phyloP scores from a whole-genome alignment of 352 stramenopile genomes.

The Aphanomyces stellatus region DNA sequence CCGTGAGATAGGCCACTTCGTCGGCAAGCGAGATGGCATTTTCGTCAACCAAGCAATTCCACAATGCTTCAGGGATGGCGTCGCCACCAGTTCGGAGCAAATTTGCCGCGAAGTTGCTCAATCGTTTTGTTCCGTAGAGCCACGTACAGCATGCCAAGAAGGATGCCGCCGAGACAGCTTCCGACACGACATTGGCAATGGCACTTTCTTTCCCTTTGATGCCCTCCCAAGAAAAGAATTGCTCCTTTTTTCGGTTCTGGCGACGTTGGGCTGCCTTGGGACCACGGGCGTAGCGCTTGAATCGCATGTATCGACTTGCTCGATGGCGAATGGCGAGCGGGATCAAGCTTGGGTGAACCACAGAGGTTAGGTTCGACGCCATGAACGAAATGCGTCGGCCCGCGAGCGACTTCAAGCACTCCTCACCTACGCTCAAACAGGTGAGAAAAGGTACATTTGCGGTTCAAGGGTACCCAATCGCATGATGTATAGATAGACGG shows the following conservation, averaged over 20 bases:
- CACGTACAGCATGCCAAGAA: constrained; percentile 47
- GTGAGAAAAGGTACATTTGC: background rate
- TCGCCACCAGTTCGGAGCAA: background rate
- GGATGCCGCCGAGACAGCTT: constrained; percentile 68
- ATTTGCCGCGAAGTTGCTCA: constrained; percentile 7
- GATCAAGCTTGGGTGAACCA: constrained; percentile 18
- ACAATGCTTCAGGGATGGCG: background rate
- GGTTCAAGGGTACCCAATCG: constrained; percentile 29
- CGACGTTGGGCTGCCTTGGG: constrained; percentile 49
- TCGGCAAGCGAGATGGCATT: constrained; percentile 4
- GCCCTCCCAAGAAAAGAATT: constrained; percentile 70
- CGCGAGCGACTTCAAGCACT: constrained; percentile 70
- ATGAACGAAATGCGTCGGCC: constrained; percentile 39
- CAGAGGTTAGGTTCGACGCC: background rate
- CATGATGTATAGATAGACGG: constrained; percentile 76
- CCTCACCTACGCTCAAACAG: constrained; percentile 33
- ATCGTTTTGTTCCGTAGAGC: constrained; percentile 14
- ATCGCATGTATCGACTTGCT: constrained; percentile 70
- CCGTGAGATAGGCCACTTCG: constrained; percentile 1
- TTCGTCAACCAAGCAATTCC: background rate
- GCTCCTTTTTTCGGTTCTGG: constrained; percentile 49
- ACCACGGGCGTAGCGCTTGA: constrained; percentile 74
- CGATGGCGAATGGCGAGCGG: constrained; percentile 66
- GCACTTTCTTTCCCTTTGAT: constrained; percentile 50
- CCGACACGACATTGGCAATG: constrained; percentile 63